Evolutionary conservation across 75 land plant genomes (phyloP), one percentile per base, ranked within the genome.

Genomic region (Ceratopteris richardii): DNA sequence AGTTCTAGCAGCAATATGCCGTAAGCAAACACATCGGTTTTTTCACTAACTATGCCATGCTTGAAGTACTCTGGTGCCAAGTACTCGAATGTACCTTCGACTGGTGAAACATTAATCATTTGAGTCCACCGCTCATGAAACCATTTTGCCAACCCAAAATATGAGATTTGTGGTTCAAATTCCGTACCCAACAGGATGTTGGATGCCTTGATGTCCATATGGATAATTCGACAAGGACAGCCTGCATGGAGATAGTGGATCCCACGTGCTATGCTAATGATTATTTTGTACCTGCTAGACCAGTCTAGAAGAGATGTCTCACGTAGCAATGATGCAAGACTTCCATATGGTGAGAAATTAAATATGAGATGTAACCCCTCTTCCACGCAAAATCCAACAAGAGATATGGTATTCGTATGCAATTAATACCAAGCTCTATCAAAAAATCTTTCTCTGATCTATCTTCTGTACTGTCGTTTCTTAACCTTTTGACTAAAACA

Each of bases 141-240:
- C 77, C 77, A 74, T 57, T 74, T 74, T 62, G 77, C 75, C 43
- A 74, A 51, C 22, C 77, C 77, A 30, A 74, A 74, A 58, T 74
- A 74, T 46, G 77, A 40, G 10, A 90, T 93, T 88, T 90, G 96
- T 29, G 96, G 94, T 44, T 87, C 88, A 61, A 69, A 90, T 58
- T 87, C 96, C 9, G 67, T 40, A 0, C 77, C 87, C 29, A 90
- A 79, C 31, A 90, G 72, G 29, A 90, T 73, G 43, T 90, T 90
- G 29, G 96, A 90, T 17, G 96, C 82, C 69, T 90, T 90, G 25
- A 90, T 90, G 57, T 90, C 96, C 12, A 93, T 60, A 41, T 91
- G 97, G 42, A 91, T 87, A 33, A 91, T 87, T 1, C 93, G 70
- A 11, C 71, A 68, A 29, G 72, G 81, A 61, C 97, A 87, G 25